Conservation (phyloP, 768 basidiomycete species). For the Hygrophorus russula region DNA sequence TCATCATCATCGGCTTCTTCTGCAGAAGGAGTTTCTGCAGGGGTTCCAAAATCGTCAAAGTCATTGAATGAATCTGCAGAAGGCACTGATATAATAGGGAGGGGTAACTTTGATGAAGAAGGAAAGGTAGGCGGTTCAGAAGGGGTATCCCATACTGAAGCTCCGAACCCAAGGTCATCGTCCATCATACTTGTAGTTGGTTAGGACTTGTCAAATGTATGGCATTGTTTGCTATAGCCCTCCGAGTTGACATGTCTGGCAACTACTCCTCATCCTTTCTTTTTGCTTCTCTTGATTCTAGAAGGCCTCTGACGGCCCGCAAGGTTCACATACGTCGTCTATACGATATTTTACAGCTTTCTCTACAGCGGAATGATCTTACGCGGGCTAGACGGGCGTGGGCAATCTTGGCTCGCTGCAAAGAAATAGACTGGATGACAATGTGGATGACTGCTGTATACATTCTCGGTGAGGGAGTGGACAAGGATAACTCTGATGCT, state of each 20-base stretch:
- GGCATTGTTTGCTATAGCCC: constrained; percentile 1
- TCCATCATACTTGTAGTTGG: constrained; percentile 32
- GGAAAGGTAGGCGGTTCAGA: constrained; percentile 17
- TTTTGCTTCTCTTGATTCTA: constrained; percentile 47
- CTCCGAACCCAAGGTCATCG: constrained; percentile 61
- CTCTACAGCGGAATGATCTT: constrained; percentile 55
- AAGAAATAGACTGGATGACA: constrained; percentile 63
- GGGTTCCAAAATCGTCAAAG: constrained; percentile 50
- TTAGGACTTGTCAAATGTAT: neutral
- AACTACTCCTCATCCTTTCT: constrained; percentile 27
- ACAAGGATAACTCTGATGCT: constrained; percentile 17
- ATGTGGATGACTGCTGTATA: constrained; percentile 63
- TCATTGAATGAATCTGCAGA: constrained; percentile 32
- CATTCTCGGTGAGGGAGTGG: constrained; percentile 30
- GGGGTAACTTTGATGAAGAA: constrained; percentile 13
- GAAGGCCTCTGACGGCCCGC: constrained; percentile 39
- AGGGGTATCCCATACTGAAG: constrained; percentile 60
- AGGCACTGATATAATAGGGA: constrained; percentile 10
- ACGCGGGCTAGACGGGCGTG: constrained; percentile 57
- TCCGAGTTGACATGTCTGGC: neutral
- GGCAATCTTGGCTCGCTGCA: constrained; percentile 65
- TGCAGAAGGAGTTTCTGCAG: constrained; percentile 29
- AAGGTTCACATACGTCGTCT: constrained; percentile 67
- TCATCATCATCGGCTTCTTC: constrained; percentile 55
- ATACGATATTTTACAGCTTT: constrained; percentile 63